Conservation (phyloP, 345 rosid species). For the Alliaria petiolata region DNA sequence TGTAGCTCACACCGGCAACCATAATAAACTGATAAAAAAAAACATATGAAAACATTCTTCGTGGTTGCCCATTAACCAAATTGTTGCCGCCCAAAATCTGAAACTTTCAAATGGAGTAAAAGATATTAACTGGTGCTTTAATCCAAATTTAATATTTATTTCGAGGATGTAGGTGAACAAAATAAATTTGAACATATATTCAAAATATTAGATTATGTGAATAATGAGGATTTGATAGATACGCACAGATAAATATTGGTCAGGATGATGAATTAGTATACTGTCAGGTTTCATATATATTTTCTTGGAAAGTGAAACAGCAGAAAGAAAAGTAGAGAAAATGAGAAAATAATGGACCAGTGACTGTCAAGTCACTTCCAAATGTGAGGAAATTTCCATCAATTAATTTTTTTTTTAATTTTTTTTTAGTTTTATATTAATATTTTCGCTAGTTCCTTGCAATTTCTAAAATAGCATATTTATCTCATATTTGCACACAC, state of each 20-base stretch:
- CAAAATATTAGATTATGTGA: neutral
- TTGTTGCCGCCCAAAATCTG: constrained; percentile 15
- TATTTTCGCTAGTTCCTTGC: too few relatives aligned
- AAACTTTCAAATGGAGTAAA: constrained; percentile 1
- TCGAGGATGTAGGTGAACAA: neutral
- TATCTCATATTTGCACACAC: too few relatives aligned
- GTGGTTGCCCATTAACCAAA: constrained; percentile 9
- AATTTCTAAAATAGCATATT: too few relatives aligned
- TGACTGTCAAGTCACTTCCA: constrained; percentile 37
- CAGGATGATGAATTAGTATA: constrained; percentile 5
- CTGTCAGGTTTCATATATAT: constrained; percentile 15
- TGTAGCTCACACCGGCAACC: neutral
- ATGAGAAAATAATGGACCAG: constrained; percentile 10
- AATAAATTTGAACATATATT: neutral
- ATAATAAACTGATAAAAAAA: neutral
- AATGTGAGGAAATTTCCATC: neutral
- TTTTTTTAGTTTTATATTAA: neutral
- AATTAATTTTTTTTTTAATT: too few relatives aligned
- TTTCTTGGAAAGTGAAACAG: constrained; percentile 29
- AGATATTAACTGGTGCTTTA: neutral
- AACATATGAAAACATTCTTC: neutral
- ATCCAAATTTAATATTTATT: neutral
- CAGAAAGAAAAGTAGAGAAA: constrained; percentile 20
- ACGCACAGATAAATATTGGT: neutral
- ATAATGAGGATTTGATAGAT: neutral